Base-by-base conservation (phyloP, 2,329 filamentous ascomycete species). In the Trichothecium sympodiale region DNA sequence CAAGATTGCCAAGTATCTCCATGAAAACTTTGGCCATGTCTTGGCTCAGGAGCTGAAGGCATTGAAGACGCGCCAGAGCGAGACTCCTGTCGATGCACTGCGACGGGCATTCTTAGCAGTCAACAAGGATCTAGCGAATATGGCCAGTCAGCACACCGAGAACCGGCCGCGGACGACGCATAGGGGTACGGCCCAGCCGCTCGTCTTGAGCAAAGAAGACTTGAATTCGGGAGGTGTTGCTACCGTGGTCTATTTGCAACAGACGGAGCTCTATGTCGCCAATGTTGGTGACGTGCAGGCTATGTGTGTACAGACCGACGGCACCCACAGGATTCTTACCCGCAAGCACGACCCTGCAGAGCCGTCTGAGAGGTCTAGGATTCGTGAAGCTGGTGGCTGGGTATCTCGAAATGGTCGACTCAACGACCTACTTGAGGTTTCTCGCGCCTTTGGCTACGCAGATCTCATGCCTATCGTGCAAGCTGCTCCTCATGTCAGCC, bases 201-300 rank as follows among this genome's bases (percentile, higher is more conserved):
- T 88, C 34, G 76, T 89, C 31, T 73, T 98, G 28, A 87, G 77
- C 36, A 83, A 88, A 40, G 87, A 95, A 46, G 91, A 98, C 53
- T 69, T 95, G 31, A 81, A 81, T 44, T 89, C 87, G 13, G 91
- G 91, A 29, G 86, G 85, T 40, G 87, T 94, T 31, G 91, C 89
- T 2, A 95, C 91, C 0, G 83, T 96, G 3, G 69, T 91, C 35
- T 98, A 94, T 50, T 64, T 98, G 23, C 82, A 88, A 48, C 81
- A 83, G 46, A 88, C 86, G 59, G 86, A 96, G 47, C 71, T 98
- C 3, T 95, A 84, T 51, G 80, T 96, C 36, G 91, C 88, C 43
- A 98, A 98, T 49, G 84, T 98, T 16, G 91, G 91, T 35, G 87
- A 98, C 59, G 86, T 83, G 5, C 87, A 96, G 59, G 89, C 88